phyloP scores from a whole-genome alignment of 2,329 filamentous ascomycete genomes.

The Claviceps pusilla region DNA sequence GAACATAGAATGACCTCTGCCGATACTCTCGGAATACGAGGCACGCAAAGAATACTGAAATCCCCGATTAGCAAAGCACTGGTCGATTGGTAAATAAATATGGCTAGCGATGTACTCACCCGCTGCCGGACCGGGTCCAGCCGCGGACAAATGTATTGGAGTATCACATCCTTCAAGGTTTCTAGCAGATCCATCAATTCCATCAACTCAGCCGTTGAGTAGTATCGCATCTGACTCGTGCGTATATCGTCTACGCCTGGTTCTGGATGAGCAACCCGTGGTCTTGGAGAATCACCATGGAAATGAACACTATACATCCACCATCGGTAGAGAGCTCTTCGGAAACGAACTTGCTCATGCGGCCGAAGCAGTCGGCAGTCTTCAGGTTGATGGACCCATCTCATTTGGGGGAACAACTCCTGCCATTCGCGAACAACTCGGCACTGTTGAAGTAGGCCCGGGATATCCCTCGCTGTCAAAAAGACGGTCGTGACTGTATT shows the following conservation, averaged over 20 bases:
- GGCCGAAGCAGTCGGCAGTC: conserved; percentile 28
- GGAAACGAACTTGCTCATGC: conserved; percentile 31
- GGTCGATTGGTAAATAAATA: background rate
- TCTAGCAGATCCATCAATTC: conserved; percentile 31
- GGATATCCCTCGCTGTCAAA: conserved; percentile 20
- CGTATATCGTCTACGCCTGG: conserved; percentile 26
- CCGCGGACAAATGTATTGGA: conserved; percentile 31
- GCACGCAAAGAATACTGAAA: conserved; percentile 10
- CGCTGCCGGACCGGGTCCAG: conserved; percentile 22
- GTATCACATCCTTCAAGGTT: conserved; percentile 29
- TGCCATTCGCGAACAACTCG: conserved; percentile 24
- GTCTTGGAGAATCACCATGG: conserved; percentile 27
- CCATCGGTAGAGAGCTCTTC: conserved; percentile 37
- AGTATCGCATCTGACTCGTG: conserved; percentile 27
- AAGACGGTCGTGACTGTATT: conserved; percentile 10
- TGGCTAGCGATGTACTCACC: conserved; percentile 14
- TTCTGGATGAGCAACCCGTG: conserved; percentile 22
- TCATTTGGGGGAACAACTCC: conserved; percentile 26
- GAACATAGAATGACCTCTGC: conserved; percentile 17
- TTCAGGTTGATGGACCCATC: conserved; percentile 31
- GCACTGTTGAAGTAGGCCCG: conserved; percentile 20
- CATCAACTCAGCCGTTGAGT: conserved; percentile 28
- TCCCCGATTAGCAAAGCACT: background rate
- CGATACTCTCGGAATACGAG: conserved; percentile 11
- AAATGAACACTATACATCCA: conserved; percentile 40